Evolutionary conservation across 805 yeast species (phyloP).

Genomic region (Yarrowia yakushimensis): DNA sequence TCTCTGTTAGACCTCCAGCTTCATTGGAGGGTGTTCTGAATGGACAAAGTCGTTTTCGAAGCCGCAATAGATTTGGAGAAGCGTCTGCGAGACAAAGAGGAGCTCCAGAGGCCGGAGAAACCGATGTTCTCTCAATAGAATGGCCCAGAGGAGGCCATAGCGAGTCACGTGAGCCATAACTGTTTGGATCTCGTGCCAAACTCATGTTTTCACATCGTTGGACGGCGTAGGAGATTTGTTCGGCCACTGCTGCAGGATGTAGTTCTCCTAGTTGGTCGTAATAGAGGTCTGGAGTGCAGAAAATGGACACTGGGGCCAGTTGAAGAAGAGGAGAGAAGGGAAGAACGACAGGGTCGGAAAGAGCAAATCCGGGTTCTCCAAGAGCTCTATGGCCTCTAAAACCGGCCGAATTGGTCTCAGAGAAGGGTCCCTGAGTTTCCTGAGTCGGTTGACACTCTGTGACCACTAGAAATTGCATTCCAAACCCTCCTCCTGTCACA

Average conservation of each 20-base stretch:
- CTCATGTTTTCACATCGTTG: conserved; percentile 3
- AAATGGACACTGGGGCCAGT: not conserved
- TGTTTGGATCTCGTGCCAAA: not conserved
- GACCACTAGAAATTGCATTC: not conserved
- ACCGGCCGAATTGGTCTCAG: too few species aligned
- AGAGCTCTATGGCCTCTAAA: too few species aligned
- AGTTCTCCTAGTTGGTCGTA: conserved; percentile 5
- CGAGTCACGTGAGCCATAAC: not conserved
- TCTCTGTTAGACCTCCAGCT: not conserved
- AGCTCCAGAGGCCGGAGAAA: not conserved
- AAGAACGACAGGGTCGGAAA: too few species aligned
- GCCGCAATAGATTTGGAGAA: not conserved
- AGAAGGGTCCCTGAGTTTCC: not conserved
- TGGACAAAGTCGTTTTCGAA: conserved; percentile 3
- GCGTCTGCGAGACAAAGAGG: not conserved
- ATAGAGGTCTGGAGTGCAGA: not conserved
- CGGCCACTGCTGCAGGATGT: not conserved
- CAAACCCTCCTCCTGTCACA: not conserved
- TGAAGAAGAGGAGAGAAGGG: not conserved
- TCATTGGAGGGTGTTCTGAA: not conserved
- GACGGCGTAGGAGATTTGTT: conserved; percentile 1
- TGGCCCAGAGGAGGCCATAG: conserved; percentile 15
- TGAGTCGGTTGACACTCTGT: not conserved
- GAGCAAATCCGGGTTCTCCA: not conserved
- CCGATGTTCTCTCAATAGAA: not conserved